Evolutionary conservation across 192 early-diverging fungal genomes (phyloP).

Genomic region (Umbelopsis sp.): DNA sequence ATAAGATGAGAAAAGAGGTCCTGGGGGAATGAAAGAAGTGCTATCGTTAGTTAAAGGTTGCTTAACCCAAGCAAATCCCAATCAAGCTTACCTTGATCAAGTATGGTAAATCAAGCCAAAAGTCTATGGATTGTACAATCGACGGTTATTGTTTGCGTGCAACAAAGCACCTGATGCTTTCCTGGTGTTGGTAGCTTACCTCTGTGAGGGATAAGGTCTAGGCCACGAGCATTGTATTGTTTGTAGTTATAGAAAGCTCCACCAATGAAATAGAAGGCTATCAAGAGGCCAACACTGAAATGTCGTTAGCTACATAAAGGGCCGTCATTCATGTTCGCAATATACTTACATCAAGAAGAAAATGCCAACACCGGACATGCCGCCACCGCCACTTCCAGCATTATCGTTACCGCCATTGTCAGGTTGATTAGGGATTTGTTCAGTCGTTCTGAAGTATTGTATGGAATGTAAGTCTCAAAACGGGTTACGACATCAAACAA

Average conservation of each 20-base stretch:
- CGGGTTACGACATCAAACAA: background rate
- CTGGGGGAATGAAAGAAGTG: background rate
- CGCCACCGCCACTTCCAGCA: background rate
- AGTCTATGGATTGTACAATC: slow-evolving; percentile 17
- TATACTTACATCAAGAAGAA: slow-evolving; percentile 23
- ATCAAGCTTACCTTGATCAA: slow-evolving; percentile 22
- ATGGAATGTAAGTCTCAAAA: background rate
- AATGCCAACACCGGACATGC: slow-evolving; percentile 16
- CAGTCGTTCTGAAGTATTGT: background rate
- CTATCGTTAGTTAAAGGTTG: no score
- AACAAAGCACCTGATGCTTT: background rate
- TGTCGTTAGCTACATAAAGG: background rate
- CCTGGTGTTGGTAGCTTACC: slow-evolving; percentile 8
- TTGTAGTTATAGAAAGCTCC: slow-evolving; percentile 40
- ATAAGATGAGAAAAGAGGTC: slow-evolving; percentile 30
- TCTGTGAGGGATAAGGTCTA: slow-evolving; percentile 37
- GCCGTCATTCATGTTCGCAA: background rate
- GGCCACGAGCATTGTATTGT: slow-evolving; percentile 37
- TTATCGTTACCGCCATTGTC: background rate
- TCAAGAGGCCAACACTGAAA: slow-evolving; percentile 17
- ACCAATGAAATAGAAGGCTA: slow-evolving; percentile 31
- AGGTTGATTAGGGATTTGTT: background rate
- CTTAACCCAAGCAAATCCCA: background rate
- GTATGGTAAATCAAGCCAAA: slow-evolving; percentile 33
- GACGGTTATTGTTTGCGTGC: background rate